Evolutionary conservation across 768 basidiomycete genomes (phyloP).

Genomic region (Auricularia heimuer): DNA sequence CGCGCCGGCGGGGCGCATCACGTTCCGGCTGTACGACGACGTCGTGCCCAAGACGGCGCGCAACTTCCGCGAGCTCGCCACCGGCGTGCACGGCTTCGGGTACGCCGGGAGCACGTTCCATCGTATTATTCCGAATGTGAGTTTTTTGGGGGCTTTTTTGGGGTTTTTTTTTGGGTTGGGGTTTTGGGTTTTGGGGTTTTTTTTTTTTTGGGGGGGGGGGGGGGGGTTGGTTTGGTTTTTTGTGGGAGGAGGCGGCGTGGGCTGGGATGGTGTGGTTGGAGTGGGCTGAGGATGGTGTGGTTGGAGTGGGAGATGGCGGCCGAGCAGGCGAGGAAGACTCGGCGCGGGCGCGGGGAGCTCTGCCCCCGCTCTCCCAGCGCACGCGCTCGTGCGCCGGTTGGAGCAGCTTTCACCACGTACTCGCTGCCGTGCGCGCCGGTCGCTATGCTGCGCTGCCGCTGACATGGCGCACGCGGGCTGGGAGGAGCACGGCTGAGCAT

Average conservation of each 20-base stretch:
- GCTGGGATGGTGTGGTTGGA: no score
- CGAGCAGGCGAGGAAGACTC: no score
- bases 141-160: slow-evolving; percentile 12
- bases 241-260: neutral
- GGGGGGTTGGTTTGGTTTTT: slow-evolving; percentile 1
- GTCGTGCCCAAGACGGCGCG: slow-evolving; percentile 69
- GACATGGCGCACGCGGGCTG: no score
- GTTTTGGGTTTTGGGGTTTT: neutral
- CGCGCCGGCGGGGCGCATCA: slow-evolving; percentile 55
- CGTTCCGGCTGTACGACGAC: slow-evolving; percentile 77
- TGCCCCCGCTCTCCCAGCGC: no score
- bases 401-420: no score
- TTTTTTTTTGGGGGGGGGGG: neutral
- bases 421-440: no score
- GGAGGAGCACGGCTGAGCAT: no score
- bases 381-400: no score
- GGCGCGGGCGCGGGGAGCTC: no score
- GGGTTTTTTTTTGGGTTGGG: slow-evolving; percentile 13
- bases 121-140: slow-evolving; percentile 33
- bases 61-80: slow-evolving; percentile 76
- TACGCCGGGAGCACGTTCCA: slow-evolving; percentile 67
- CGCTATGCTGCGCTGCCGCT: no score
- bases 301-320: no score
- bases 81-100: slow-evolving; percentile 57
- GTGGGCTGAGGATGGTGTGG: no score